phyloP scores from a whole-genome alignment of 2,329 filamentous ascomycete genomes.

The Eutypa lata region DNA sequence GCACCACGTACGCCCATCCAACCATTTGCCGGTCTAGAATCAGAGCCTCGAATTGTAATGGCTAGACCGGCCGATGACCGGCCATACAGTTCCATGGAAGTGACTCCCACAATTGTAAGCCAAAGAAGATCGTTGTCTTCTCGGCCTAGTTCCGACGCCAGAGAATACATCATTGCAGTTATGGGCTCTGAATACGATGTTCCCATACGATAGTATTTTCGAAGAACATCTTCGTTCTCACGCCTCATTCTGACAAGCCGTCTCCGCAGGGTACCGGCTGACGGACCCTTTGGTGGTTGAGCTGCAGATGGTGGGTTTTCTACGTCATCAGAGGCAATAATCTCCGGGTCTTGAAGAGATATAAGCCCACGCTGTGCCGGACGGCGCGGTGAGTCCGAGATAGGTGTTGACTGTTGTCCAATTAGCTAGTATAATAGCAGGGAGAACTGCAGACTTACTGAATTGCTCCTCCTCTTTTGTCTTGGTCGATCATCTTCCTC shows the following conservation, averaged over 20 bases:
- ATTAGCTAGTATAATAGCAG: conserved; percentile 32
- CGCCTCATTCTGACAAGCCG: conserved; percentile 71
- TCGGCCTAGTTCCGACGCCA: conserved; percentile 89
- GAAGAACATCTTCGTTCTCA: conserved; percentile 73
- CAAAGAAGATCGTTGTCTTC: conserved; percentile 97
- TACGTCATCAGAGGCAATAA: conserved; percentile 46
- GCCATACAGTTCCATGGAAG: conserved; percentile 89
- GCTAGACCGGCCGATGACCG: conserved; percentile 79
- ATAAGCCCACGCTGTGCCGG: conserved; percentile 60
- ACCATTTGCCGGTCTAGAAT: conserved; percentile 57
- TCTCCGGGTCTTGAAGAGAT: conserved; percentile 47
- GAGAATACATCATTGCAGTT: conserved; percentile 88
- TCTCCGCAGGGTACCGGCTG: conserved; percentile 67
- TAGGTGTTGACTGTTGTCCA: conserved; percentile 55
- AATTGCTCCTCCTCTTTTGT: conserved; percentile 84
- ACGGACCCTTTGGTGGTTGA: conserved; percentile 59
- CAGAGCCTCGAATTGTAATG: conserved; percentile 53
- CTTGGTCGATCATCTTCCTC: conserved; percentile 73
- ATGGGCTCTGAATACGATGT: conserved; percentile 93
- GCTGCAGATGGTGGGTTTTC: conserved; percentile 56
- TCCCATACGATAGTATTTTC: conserved; percentile 81
- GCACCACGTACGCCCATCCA: conserved; percentile 83
- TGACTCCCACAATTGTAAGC: conserved; percentile 91
- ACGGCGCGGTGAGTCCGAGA: conserved; percentile 61
- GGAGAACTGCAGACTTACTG: conserved; percentile 50